Percentiles rank a stretch among this genome's conserved stretches.
These are phyloP conservation scores for Linanthus parryae DNA, from an alignment of 148 eudicot genomes.

Conservation along the genomic window DNA sequence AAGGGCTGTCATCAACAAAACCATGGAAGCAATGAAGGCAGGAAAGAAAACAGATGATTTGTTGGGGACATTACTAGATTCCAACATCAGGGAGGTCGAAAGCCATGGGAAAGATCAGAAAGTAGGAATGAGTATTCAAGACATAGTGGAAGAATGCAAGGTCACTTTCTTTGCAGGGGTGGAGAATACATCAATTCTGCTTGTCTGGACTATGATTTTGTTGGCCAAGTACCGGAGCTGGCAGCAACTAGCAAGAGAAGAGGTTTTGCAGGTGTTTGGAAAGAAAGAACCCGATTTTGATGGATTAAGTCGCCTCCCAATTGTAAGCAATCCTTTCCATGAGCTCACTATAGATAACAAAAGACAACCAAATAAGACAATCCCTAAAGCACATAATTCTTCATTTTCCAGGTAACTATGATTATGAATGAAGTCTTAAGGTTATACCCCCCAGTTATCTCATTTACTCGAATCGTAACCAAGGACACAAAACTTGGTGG, in stretches of 20 bases:
- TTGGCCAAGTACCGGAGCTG: conserved; percentile 7
- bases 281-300: conserved; percentile 3
- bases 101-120: conserved; percentile 2
- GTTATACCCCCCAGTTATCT: too few relatives aligned
- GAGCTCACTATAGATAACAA: too few relatives aligned
- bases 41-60: conserved; percentile 3
- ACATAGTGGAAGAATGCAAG: conserved; percentile 6
- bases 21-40: background rate
- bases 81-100: conserved; percentile 3
- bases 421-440: too few relatives aligned
- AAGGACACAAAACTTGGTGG: too few relatives aligned
- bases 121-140: conserved; percentile 5
- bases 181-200: conserved; percentile 4
- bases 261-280: background rate
- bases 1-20: conserved; percentile 4
- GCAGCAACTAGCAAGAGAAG: conserved; percentile 6
- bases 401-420: too few relatives aligned
- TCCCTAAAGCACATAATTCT: too few relatives aligned
- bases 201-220: conserved; percentile 4
- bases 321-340: too few relatives aligned
- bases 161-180: background rate
- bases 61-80: background rate
- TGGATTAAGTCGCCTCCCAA: background rate
- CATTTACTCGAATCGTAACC: too few relatives aligned
- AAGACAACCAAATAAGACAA: too few relatives aligned